A percentile compares a stretch with the other conserved stretches of the same genome.
Conservation (phyloP, 176 grass and related monocot species). For the Secale cereale region DNA sequence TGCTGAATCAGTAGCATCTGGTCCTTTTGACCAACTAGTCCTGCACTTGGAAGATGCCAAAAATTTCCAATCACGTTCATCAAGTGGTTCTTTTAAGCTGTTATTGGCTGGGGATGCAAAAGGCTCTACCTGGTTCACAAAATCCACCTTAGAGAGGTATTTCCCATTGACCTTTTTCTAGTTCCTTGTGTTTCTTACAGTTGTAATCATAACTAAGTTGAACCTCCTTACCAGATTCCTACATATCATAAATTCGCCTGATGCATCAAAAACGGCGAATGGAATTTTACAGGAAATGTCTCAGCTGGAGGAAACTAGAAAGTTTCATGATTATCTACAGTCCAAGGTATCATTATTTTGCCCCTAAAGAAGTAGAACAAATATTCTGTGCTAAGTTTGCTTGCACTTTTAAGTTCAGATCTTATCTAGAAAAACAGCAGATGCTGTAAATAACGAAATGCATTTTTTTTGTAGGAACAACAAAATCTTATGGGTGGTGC, state of each 20-base stretch:
- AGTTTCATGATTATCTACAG: slow-evolving; percentile 86
- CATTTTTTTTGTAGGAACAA: slow-evolving; percentile 52
- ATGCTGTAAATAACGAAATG: slow-evolving; percentile 16
- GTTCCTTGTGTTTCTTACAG: neutral
- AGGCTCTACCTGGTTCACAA: slow-evolving; percentile 80
- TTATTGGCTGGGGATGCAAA: slow-evolving; percentile 41
- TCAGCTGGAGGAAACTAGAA: slow-evolving; percentile 96
- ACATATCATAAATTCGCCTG: slow-evolving; percentile 60
- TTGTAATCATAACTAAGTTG: slow-evolving; percentile 23
- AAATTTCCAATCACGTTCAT: slow-evolving; percentile 45
- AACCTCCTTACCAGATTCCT: slow-evolving; percentile 59
- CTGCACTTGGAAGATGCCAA: slow-evolving; percentile 76
- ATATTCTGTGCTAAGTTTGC: neutral
- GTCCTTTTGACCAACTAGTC: slow-evolving; percentile 64
- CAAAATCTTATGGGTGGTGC: slow-evolving; percentile 31
- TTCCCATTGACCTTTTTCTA: slow-evolving; percentile 1
- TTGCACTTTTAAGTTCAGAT: neutral
- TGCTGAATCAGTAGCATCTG: slow-evolving; percentile 59
- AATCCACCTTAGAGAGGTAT: slow-evolving; percentile 71
- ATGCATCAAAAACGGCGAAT: slow-evolving; percentile 59
- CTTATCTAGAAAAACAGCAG: neutral
- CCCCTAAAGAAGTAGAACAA: neutral
- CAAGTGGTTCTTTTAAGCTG: slow-evolving; percentile 66
- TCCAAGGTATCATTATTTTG: slow-evolving; percentile 54
- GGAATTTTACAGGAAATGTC: slow-evolving; percentile 81